phyloP scores from a whole-genome alignment of 768 basidiomycete genomes.

The Boletus rubescentipes region DNA sequence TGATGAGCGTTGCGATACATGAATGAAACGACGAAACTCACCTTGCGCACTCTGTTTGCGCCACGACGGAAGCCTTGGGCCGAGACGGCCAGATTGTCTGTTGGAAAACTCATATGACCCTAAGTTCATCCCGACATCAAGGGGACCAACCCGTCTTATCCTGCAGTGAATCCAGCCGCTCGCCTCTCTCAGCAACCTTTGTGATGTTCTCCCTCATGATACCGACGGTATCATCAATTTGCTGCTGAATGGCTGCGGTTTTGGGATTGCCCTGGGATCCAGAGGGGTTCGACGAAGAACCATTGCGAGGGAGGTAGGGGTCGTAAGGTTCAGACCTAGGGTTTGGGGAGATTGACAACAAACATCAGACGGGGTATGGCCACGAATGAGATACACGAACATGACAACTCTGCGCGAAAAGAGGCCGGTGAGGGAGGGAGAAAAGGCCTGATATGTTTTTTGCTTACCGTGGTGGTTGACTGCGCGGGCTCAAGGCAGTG shows the following conservation, averaged over 20 bases:
- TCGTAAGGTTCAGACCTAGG: conserved; percentile 97
- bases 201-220: conserved; percentile 99
- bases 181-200: conserved; percentile 93
- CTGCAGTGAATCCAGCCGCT: conserved; percentile 89
- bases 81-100: conserved; percentile 95
- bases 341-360: conserved; percentile 6
- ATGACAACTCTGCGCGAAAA: conserved; percentile 18
- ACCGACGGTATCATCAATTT: conserved; percentile 95
- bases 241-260: conserved; percentile 94
- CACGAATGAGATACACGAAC: conserved; percentile 23
- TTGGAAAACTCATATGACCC: background rate
- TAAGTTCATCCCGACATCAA: background rate
- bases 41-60: conserved; percentile 97
- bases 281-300: conserved; percentile 56
- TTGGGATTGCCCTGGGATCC: conserved; percentile 61
- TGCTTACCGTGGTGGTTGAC: conserved; percentile 25
- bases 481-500: conserved; percentile 20
- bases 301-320: conserved; percentile 91
- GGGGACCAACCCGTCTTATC: conserved; percentile 92
- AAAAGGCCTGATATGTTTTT: conserved; percentile 1
- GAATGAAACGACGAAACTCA: conserved; percentile 29
- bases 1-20: conserved; percentile 7
- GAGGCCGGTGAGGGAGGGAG: background rate
- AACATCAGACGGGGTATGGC: background rate
- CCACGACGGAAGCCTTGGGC: conserved; percentile 99